Evolutionary conservation across 2,329 filamentous ascomycete species (phyloP).

Genomic region (Fusarium penzigii): DNA sequence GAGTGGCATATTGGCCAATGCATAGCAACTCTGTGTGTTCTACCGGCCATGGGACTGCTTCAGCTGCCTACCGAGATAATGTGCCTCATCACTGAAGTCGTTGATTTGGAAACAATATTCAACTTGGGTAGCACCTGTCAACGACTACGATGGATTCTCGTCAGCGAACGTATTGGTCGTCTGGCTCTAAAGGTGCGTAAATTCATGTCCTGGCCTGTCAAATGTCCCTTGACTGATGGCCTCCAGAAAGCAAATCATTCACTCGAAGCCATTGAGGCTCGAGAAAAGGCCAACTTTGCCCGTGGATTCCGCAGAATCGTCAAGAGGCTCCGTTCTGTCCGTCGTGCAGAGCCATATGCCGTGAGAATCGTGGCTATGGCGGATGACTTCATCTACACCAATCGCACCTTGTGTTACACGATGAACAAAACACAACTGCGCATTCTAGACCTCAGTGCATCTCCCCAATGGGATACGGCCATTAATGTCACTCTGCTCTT

Average conservation of each 20-base stretch:
- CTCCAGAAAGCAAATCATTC: constrained; percentile 22
- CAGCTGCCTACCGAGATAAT: constrained; percentile 65
- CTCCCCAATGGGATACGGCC: constrained; percentile 52
- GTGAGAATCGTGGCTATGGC: constrained; percentile 60
- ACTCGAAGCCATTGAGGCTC: constrained; percentile 23
- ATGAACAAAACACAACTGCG: constrained; percentile 49
- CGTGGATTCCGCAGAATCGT: constrained; percentile 54
- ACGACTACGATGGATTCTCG: constrained; percentile 51
- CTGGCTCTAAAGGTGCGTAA: constrained; percentile 56
- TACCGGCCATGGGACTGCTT: constrained; percentile 33
- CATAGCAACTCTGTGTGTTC: background rate
- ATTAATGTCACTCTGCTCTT: constrained; percentile 52
- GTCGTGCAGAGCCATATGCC: constrained; percentile 62
- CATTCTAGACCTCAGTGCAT: constrained; percentile 58
- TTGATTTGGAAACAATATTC: constrained; percentile 60
- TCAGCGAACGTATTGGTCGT: constrained; percentile 58
- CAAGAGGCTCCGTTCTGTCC: constrained; percentile 61
- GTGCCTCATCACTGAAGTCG: constrained; percentile 53
- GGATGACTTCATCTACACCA: constrained; percentile 61
- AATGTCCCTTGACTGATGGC: constrained; percentile 2
- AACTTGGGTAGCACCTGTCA: constrained; percentile 55
- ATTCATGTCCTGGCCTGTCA: constrained; percentile 7
- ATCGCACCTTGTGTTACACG: constrained; percentile 67
- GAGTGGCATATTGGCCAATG: too few relatives aligned
- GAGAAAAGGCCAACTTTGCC: constrained; percentile 19